Percentiles rank a stretch among this genome's conserved stretches.
These are phyloP conservation scores for Dryas alaskensis DNA, from an alignment of 306 rosid species.

Conservation along the genomic window DNA sequence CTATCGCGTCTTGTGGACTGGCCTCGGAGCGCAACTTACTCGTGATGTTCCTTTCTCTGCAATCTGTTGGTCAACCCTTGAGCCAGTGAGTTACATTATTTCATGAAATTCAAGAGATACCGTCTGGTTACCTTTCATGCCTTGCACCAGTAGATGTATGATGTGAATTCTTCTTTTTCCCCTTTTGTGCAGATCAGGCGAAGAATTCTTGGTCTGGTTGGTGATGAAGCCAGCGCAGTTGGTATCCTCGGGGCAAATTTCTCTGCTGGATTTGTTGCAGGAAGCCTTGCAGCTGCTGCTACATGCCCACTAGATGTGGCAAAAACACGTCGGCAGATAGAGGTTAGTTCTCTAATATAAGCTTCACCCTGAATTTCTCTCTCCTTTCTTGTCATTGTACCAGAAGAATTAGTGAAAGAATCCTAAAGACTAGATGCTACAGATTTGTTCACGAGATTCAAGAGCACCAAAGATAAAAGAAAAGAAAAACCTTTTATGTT, in stretches of 20 bases:
- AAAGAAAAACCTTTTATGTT: not conserved
- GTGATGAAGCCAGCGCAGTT: conserved; percentile 57
- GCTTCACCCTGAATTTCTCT: not conserved
- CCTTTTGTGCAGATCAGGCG: conserved; percentile 54
- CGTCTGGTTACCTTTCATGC: conserved; percentile 12
- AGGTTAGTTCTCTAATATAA: conserved; percentile 49
- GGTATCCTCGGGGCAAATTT: conserved; percentile 74
- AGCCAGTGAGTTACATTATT: conserved; percentile 62
- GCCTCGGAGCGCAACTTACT: conserved; percentile 94
- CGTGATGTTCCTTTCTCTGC: conserved; percentile 98
- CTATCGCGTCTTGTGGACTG: conserved; percentile 85
- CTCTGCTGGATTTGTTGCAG: conserved; percentile 81
- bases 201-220: conserved; percentile 52
- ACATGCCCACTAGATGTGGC: conserved; percentile 98
- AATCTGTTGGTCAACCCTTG: conserved; percentile 94
- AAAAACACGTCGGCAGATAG: conserved; percentile 85
- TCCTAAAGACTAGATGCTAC: not conserved
- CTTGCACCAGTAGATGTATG: conserved; percentile 23
- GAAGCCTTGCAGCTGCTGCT: conserved; percentile 81
- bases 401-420: not conserved
- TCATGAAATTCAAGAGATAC: conserved; percentile 4
- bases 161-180: conserved; percentile 18
- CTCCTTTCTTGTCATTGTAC: not conserved
- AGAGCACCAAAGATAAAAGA: not conserved
- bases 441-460: not conserved